These are phyloP conservation scores for Solanum etuberosum DNA, from an alignment of 257 asterid genomes.

Conservation along the genomic window DNA sequence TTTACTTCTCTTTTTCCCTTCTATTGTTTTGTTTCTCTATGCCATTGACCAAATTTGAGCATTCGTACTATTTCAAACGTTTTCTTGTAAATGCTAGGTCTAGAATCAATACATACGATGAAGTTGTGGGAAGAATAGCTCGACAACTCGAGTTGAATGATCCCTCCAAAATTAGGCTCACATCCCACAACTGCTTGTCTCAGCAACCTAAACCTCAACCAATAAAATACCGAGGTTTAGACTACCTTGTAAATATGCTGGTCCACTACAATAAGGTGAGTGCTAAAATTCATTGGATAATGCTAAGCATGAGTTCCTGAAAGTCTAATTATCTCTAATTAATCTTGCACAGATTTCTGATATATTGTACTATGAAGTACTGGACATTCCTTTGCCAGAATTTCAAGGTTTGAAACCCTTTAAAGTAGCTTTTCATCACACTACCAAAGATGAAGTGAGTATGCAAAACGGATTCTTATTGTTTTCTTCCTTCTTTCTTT, in stretches of 20 bases:
- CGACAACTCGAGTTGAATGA: constrained; percentile 66
- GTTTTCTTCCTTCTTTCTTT: background rate
- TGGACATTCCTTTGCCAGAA: constrained; percentile 96
- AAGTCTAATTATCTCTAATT: background rate
- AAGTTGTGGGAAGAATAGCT: constrained; percentile 87
- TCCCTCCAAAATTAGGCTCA: constrained; percentile 81
- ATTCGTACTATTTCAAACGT: background rate
- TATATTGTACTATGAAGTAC: constrained; percentile 84
- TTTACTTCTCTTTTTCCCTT: background rate
- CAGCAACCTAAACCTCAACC: constrained; percentile 98
- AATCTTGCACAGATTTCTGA: constrained; percentile 56
- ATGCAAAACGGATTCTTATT: background rate
- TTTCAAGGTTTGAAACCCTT: constrained; percentile 81
- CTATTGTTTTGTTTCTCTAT: background rate
- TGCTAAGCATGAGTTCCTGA: background rate
- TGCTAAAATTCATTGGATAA: background rate
- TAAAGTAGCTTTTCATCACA: constrained; percentile 86
- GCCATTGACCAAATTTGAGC: background rate
- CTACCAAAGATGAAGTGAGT: constrained; percentile 83
- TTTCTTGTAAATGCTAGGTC: constrained; percentile 35
- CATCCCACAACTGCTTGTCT: constrained; percentile 92
- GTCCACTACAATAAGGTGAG: no score
- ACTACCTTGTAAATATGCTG: no score
- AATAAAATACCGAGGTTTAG: no score
- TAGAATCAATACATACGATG: constrained; percentile 77